Evolutionary conservation across 495 filamentous ascomycete genomes (phyloP), one percentile per base, ranked within the genome.

Genomic region (Talaromyces thailandensis): DNA sequence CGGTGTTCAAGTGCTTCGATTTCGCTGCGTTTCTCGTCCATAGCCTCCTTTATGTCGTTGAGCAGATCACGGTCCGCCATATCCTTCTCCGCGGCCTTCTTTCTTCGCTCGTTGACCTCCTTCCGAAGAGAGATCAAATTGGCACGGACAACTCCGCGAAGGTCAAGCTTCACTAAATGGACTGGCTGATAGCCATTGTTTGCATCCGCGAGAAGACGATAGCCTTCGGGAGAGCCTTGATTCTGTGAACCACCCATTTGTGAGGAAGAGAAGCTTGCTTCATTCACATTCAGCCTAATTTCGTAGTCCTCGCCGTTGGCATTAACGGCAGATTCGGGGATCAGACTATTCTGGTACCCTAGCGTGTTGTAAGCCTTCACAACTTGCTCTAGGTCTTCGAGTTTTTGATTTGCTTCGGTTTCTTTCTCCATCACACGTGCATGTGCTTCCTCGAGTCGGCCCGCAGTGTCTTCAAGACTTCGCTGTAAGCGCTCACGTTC

Each of bases 401-500:
- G 85, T 65, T 88, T 90, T 53, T 79, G 80, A 68, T 86, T 88
- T 0, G 93, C 89, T 66, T 96, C 92, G 14, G 81, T 70, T 71
- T 97, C 94, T 64, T 90, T 92, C 64, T 95, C 91, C 64, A 86
- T 82, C 2, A 92, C 87, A 60, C 87, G 88, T 50, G 83, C 82
- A 70, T 95, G 93, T 12, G 86, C 81, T 63, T 97, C 94, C 62
- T 93, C 90, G 1, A 96, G 80, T 61, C 90, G 81, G 63, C 79
- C 74, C 21, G 82, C 77, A 0, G 92, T 88, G 11, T 87, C 81
- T 62, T 95, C 89, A 57, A 96, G 86, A 43, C 84, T 88, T 67
- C 88, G 93, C 58, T 94, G 89, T 32, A 98, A 82, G 12, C 95
- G 87, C 69, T 98, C 94, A 32, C 93, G 86, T 71, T 98, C 94